Base-by-base conservation (phyloP, 2,329 filamentous ascomycete genomes). In the Ascochyta koolunga region DNA sequence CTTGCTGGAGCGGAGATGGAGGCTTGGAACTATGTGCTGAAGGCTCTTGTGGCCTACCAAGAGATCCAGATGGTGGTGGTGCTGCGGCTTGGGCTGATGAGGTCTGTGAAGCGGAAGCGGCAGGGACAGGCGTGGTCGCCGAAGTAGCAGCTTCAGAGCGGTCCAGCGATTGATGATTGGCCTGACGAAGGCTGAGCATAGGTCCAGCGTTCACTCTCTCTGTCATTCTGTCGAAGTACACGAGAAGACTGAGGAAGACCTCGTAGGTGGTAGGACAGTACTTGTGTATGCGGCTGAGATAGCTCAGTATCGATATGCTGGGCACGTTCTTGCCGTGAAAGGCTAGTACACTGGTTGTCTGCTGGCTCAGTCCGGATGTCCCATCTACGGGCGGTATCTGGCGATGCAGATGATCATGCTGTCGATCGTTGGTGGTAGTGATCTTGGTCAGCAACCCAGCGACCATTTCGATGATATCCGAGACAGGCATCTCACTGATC, bases 161-260 rank as follows among this genome's bases (percentile, higher is more conserved):
- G 50, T 77, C 68, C 53, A 79, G 61, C 16, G 77, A 76, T 75
- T 64, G 78, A 70, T 76, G 85, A 79, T 79, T 80, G 38, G 76
- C 77, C 60, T 79, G 77, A 61, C 69, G 76, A 83, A 88, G 68
- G 59, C 83, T 86, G 70, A 89, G 86, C 73, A 89, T 83, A 6
- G 91, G 89, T 53, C 88, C 83, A 38, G 89, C 88, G 71, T 98
- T 98, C 54, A 98, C 92, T 54, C 91, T 85, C 74, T 98, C 95
- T 37, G 93, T 97, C 95, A 99, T 99, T 58, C 95, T 89, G 74
- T 99, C 95, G 76, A 99, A 99, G 76, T 98, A 99, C 27, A 99
- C 93, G 50, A 99, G 79, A 67, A 99, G 78, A 71, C 93, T 97
- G 56, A 99, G 79, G 71, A 99, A 99, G 0, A 99, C 95, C 76